Base-by-base conservation (phyloP, 2,329 filamentous ascomycete species). In the Cytospora piceae region DNA sequence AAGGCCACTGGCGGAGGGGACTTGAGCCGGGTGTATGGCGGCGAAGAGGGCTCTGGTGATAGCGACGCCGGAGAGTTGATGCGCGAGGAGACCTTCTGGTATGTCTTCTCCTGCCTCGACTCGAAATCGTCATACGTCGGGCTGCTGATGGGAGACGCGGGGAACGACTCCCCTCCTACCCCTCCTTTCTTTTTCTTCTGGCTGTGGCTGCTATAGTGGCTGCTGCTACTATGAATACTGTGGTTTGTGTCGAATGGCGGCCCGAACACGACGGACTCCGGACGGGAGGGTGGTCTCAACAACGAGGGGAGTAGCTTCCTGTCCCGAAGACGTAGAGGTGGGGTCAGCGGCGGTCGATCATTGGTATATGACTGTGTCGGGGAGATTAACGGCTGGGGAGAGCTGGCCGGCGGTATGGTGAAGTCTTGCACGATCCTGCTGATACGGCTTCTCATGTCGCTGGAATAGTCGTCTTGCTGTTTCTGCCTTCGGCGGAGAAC, bases 281-380 rank as follows among this genome's bases (percentile, higher is more conserved):
- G 27, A 11, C 65, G 61, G 34, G 42, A 65, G 58, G 42, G 46
- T 15, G 68, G 69, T 11, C 70, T 72, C 32, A 77, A 71, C 17
- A 77, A 71, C 5, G 77, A 74, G 1, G 79, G 74, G 22, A 85
- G 76, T 57, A 81, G 76, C 42, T 73, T 79, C 7, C 82, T 78
- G 59, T 84, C 81, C 60, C 79, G 77, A 2, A 85, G 77, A 22
- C 82, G 78, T 2, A 79, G 78, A 0, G 83, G 83, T 0, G 83
- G 82, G 0, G 79, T 82, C 29, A 81, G 69, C 0, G 76, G 75
- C 2, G 69, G 61, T 11, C 66, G 65, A 42, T 67, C 62, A 49
- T 71, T 69, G n/a, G 70, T 69, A 7, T 72, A 68, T 0, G 77
- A 77, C 9, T 71, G 65, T 0, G 75, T 71, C 0, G 80, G 76